Conservation (phyloP, 208 protist genomes). For the Leishmania mexicana region DNA sequence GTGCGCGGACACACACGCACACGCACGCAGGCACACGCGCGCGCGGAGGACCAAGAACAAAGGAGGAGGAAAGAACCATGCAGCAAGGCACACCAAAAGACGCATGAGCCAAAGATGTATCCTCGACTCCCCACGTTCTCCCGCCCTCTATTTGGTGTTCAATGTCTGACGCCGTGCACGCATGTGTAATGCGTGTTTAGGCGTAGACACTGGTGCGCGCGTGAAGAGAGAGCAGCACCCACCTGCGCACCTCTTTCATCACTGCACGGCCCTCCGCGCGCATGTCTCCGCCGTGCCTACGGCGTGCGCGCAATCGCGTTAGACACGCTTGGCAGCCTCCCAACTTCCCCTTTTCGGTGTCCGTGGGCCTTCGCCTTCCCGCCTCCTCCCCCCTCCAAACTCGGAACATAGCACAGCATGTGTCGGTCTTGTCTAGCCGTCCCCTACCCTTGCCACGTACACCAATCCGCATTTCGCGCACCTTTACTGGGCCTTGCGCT, state of each 20-base stretch:
- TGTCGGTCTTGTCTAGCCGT: not conserved
- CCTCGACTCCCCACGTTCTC: no score
- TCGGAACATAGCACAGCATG: not conserved
- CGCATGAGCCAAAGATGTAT: not conserved
- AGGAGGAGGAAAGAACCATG: not conserved
- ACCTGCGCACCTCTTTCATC: not conserved
- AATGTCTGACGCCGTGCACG: not conserved
- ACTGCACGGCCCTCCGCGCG: not conserved
- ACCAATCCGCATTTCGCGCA: not conserved
- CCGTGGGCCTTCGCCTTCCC: not conserved
- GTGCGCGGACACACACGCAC: not conserved
- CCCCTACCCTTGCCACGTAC: not conserved
- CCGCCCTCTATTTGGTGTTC: not conserved
- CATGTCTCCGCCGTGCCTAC: not conserved
- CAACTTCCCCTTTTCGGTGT: not conserved
- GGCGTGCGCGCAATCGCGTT: not conserved
- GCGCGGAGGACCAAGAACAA: not conserved
- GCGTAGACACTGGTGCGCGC: not conserved
- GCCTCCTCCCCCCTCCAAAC: not conserved
- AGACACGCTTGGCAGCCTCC: no score
- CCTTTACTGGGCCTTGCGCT: conserved; percentile 45
- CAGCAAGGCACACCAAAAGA: not conserved
- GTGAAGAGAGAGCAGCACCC: not conserved
- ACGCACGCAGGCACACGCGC: not conserved
- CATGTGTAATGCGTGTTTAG: not conserved